These are phyloP conservation scores for Russula sp. DNA, from an alignment of 768 basidiomycete genomes.

Conservation along the genomic window DNA sequence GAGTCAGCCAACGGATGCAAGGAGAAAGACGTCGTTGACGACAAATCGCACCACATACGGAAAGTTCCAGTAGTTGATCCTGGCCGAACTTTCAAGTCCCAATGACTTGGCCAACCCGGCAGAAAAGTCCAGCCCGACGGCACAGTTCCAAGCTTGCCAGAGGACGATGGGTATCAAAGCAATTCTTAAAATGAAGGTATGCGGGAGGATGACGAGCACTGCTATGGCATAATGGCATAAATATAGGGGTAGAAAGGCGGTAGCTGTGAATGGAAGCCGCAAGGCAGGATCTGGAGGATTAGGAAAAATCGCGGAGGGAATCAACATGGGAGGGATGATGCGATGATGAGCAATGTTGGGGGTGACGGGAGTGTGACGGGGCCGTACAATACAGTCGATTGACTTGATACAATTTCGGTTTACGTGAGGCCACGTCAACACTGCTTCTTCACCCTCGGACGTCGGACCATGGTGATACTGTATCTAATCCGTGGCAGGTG, in stretches of 20 bases:
- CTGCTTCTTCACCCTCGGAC: no score
- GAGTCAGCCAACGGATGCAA: neutral
- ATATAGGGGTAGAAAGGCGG: neutral
- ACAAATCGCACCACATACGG: conserved; percentile 7
- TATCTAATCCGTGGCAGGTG: no score
- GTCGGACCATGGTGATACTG: no score
- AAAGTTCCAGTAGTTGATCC: conserved; percentile 5
- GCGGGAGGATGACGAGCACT: conserved; percentile 11
- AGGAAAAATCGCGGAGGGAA: neutral
- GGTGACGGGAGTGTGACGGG: no score
- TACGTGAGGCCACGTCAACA: no score
- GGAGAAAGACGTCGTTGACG: neutral
- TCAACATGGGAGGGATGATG: neutral
- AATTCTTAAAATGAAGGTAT: neutral
- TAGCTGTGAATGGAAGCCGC: conserved; percentile 5
- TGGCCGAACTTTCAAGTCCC: neutral
- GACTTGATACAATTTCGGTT: no score
- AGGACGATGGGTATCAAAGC: conserved; percentile 5
- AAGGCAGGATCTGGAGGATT: conserved; percentile 3
- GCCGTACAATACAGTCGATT: no score
- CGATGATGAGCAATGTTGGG: no score
- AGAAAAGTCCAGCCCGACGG: conserved; percentile 2
- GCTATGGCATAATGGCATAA: neutral
- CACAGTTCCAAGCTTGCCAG: conserved; percentile 8
- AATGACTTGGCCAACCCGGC: neutral